These are phyloP conservation scores for Magnaporthales sp. DNA, from an alignment of 2,329 filamentous ascomycete genomes.

Conservation along the genomic window DNA sequence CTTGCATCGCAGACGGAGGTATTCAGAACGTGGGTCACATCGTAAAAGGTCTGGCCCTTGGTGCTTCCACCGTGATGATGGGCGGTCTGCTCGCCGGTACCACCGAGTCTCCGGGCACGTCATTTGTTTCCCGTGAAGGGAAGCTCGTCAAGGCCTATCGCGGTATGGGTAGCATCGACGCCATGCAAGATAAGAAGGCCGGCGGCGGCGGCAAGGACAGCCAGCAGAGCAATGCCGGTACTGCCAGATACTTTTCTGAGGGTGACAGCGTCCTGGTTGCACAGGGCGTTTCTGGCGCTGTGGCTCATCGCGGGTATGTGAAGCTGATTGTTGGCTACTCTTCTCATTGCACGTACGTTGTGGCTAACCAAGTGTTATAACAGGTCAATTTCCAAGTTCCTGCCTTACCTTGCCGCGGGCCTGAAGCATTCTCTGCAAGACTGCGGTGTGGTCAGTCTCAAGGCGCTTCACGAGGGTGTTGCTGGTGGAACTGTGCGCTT, in stretches of 20 bases:
- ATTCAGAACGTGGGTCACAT: conserved; percentile 99
- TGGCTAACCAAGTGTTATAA: neutral
- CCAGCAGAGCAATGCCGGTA: conserved; percentile 84
- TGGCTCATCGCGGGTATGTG: conserved; percentile 61
- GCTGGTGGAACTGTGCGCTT: conserved; percentile 72
- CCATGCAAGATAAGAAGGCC: conserved; percentile 99
- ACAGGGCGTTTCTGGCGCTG: conserved; percentile 86
- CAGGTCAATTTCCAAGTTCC: conserved; percentile 82
- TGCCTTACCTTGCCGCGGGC: conserved; percentile 90
- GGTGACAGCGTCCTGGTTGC: conserved; percentile 91
- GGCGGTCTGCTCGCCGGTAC: conserved; percentile 94
- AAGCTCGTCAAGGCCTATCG: conserved; percentile 99
- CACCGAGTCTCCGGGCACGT: conserved; percentile 93
- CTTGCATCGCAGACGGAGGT: conserved; percentile 95
- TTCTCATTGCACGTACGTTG: neutral
- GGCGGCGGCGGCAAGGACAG: conserved; percentile 63
- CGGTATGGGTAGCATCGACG: conserved; percentile 97
- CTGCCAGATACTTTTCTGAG: conserved; percentile 96
- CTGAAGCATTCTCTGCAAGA: conserved; percentile 98
- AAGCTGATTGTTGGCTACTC: conserved; percentile 20
- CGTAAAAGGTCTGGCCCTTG: conserved; percentile 92
- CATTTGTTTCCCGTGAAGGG: conserved; percentile 91
- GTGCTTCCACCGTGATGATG: conserved; percentile 98
- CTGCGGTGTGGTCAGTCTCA: conserved; percentile 75
- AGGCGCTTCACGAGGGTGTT: conserved; percentile 68